A percentile compares a stretch with the other conserved stretches of the same genome.
phyloP scores from a whole-genome alignment of 192 early-diverging fungal genomes.

The Linnemannia schmuckeri region DNA sequence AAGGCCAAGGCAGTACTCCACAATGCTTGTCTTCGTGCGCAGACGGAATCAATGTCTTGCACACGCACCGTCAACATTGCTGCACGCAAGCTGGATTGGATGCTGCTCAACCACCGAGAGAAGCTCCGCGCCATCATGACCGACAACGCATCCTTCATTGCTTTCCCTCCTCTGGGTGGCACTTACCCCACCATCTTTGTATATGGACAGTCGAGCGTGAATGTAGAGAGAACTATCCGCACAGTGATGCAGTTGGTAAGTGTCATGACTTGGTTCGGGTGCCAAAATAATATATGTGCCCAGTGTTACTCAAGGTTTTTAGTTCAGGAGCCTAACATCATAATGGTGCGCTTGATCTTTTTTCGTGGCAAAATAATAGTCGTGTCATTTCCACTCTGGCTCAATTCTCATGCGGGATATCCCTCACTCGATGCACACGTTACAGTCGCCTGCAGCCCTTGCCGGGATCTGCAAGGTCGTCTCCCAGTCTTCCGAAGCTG shows the following conservation, averaged over 20 bases:
- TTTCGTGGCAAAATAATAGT: slow-evolving; percentile 16
- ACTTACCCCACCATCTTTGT: slow-evolving; percentile 66
- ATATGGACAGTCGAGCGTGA: slow-evolving; percentile 75
- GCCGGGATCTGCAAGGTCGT: slow-evolving; percentile 58
- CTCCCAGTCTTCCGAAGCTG: slow-evolving; percentile 68
- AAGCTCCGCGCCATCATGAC: slow-evolving; percentile 77
- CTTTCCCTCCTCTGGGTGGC: slow-evolving; percentile 74
- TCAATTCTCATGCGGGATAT: slow-evolving; percentile 40
- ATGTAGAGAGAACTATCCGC: slow-evolving; percentile 79
- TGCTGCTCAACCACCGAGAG: slow-evolving; percentile 73
- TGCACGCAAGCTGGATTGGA: slow-evolving; percentile 85
- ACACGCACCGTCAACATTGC: slow-evolving; percentile 47
- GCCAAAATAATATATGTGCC: background rate
- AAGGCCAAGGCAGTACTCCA: slow-evolving; percentile 67
- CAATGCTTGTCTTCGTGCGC: slow-evolving; percentile 60
- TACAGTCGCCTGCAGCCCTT: slow-evolving; percentile 48
- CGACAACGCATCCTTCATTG: slow-evolving; percentile 79
- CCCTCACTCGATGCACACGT: slow-evolving; percentile 16
- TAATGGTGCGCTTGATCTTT: background rate
- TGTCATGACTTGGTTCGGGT: background rate
- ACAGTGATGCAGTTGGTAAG: slow-evolving; percentile 79
- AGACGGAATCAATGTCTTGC: slow-evolving; percentile 22
- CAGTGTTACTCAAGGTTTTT: background rate
- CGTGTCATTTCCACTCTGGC: slow-evolving; percentile 53
- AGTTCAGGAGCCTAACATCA: background rate